These are phyloP conservation scores for Aspergillus sergii DNA, from an alignment of 2,329 filamentous ascomycete genomes.

Conservation along the genomic window DNA sequence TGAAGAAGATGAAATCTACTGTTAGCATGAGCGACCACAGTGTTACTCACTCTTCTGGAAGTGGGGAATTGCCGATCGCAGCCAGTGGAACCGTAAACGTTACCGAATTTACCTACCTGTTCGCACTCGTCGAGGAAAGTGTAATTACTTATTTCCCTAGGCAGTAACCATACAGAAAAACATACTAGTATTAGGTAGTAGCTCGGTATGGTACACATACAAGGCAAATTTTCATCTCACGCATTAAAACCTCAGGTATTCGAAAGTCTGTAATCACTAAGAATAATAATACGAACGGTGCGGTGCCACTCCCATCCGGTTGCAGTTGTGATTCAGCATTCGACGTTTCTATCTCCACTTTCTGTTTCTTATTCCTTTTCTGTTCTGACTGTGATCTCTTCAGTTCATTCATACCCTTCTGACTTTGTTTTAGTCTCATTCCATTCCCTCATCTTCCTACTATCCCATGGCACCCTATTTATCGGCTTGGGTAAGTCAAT, in stretches of 20 bases:
- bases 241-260: neutral
- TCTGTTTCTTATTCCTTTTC: conserved; percentile 20
- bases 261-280: neutral
- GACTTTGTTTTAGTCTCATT: neutral
- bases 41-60: neutral
- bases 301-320: neutral
- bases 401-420: conserved; percentile 1
- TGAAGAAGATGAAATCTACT: neutral
- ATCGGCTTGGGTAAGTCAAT: conserved; percentile 10
- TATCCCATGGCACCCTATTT: conserved; percentile 13
- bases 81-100: neutral
- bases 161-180: neutral
- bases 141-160: neutral
- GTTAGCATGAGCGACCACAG: neutral
- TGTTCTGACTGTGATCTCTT: conserved; percentile 14
- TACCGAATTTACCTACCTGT: neutral
- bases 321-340: conserved; percentile 10
- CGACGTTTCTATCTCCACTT: conserved; percentile 24
- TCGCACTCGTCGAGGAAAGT: neutral
- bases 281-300: neutral
- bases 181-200: neutral
- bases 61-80: neutral
- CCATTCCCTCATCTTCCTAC: neutral
- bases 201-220: neutral
- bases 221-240: neutral